Percentiles rank a stretch among this genome's conserved stretches.
These are phyloP conservation scores for Cystobasidiaceae sp. DNA, from an alignment of 1,284 basidiomycete species.

Conservation along the genomic window DNA sequence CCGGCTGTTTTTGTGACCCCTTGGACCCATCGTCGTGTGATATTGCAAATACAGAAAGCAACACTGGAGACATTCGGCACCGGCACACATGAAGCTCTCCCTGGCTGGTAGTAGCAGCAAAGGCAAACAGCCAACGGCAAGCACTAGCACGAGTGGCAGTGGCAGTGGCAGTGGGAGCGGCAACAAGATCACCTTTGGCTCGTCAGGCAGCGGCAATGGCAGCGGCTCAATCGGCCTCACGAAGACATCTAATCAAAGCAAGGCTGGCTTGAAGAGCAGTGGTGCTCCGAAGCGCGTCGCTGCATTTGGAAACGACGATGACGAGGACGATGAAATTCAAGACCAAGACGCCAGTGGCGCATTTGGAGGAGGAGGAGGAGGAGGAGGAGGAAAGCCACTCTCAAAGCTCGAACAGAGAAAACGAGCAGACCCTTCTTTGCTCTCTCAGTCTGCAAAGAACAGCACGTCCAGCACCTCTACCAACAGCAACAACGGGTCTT, in stretches of 20 bases:
- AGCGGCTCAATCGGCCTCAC: too few relatives aligned
- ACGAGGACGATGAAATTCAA: neutral
- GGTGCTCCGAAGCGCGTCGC: conserved; percentile 1
- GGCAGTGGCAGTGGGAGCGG: neutral
- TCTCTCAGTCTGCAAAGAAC: neutral
- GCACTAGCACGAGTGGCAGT: too few relatives aligned
- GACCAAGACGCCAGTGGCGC: neutral
- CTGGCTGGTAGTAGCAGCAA: conserved; percentile 20
- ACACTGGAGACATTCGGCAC: neutral
- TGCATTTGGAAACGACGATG: conserved; percentile 26
- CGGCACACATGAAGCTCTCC: conserved; percentile 17
- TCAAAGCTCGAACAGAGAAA: conserved; percentile 1
- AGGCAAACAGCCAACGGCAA: too few relatives aligned
- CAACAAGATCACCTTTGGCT: too few relatives aligned
- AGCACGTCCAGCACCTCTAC: neutral
- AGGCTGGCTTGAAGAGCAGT: too few relatives aligned
- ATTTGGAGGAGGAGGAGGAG: too few relatives aligned
- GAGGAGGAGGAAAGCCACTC: too few relatives aligned
- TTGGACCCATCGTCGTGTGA: too few relatives aligned
- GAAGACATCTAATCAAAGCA: too few relatives aligned
- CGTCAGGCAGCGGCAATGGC: too few relatives aligned
- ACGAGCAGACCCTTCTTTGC: neutral
- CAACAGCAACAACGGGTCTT: conserved; percentile 1
- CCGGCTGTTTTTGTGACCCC: too few relatives aligned
- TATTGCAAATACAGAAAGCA: too few relatives aligned